Percentiles rank a stretch among this genome's conserved stretches.
Conservation (phyloP, 352 stramenopile genomes). For the Saprolegnia diclina region DNA sequence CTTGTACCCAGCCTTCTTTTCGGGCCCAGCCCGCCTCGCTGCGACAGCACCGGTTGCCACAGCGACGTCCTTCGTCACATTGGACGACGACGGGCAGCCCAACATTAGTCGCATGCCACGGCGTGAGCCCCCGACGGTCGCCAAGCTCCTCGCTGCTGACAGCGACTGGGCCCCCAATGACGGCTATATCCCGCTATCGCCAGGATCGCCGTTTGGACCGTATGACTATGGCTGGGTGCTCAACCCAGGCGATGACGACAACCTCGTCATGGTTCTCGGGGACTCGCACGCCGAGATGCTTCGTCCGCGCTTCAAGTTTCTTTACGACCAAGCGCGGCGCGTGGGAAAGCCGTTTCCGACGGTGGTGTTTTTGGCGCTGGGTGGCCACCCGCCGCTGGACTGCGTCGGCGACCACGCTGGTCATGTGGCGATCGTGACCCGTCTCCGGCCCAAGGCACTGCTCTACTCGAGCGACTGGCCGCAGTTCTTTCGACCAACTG, state of each 20-base stretch:
- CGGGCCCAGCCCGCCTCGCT: neutral
- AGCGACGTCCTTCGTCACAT: neutral
- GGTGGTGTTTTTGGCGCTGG: neutral
- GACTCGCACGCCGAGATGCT: constrained; percentile 25
- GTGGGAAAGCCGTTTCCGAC: neutral
- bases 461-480: constrained; percentile 17
- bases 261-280: constrained; percentile 13
- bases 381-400: neutral
- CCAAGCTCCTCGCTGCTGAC: constrained; percentile 6
- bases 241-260: neutral
- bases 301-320: constrained; percentile 14
- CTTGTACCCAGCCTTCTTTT: neutral
- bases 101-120: constrained; percentile 9
- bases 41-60: neutral
- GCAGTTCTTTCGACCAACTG: constrained; percentile 11
- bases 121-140: neutral
- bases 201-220: neutral
- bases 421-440: neutral
- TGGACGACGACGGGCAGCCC: neutral
- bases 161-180: neutral
- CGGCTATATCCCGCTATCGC: neutral
- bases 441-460: constrained; percentile 10
- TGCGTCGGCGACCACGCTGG: neutral
- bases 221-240: neutral
- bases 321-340: neutral